These are phyloP conservation scores for Blechomonas ayalai DNA, from an alignment of 208 protist genomes.

Conservation along the genomic window DNA sequence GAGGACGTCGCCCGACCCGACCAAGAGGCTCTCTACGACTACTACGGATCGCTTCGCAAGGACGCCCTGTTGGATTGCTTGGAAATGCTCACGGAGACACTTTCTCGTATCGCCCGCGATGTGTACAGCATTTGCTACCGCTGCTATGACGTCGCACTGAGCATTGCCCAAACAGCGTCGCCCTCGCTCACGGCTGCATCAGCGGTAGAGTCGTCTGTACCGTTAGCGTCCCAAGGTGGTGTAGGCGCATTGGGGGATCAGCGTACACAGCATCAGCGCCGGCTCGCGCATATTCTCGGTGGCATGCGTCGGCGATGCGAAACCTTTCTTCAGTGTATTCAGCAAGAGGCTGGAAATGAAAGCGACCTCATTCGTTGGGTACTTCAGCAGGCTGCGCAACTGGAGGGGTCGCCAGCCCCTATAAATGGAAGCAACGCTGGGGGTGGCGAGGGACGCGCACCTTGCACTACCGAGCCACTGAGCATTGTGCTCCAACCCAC, in stretches of 20 bases:
- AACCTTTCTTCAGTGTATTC: conserved; percentile 23
- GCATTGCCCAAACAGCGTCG: neutral
- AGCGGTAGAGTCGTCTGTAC: no score
- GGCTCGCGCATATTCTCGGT: conserved; percentile 20
- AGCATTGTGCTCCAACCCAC: conserved; percentile 15
- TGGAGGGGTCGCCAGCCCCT: neutral
- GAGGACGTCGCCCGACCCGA: conserved; percentile 35
- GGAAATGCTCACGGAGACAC: conserved; percentile 10
- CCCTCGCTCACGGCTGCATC: neutral
- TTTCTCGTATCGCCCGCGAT: conserved; percentile 6
- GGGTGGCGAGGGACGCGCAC: neutral
- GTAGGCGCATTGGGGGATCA: no score
- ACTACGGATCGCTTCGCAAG: conserved; percentile 25
- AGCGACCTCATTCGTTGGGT: conserved; percentile 48
- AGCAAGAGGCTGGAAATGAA: conserved; percentile 24
- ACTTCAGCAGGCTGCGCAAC: conserved; percentile 19
- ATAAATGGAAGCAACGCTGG: neutral
- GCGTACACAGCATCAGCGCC: conserved; percentile 7
- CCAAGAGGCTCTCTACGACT: conserved; percentile 13
- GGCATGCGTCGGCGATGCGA: conserved; percentile 28
- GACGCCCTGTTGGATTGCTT: conserved; percentile 9
- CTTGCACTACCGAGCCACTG: conserved; percentile 12
- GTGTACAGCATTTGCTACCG: conserved; percentile 25
- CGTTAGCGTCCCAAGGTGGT: no score
- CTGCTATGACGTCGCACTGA: conserved; percentile 19